Base-by-base conservation (phyloP, 2,329 filamentous ascomycete species). In the Aureobasidium lini region DNA sequence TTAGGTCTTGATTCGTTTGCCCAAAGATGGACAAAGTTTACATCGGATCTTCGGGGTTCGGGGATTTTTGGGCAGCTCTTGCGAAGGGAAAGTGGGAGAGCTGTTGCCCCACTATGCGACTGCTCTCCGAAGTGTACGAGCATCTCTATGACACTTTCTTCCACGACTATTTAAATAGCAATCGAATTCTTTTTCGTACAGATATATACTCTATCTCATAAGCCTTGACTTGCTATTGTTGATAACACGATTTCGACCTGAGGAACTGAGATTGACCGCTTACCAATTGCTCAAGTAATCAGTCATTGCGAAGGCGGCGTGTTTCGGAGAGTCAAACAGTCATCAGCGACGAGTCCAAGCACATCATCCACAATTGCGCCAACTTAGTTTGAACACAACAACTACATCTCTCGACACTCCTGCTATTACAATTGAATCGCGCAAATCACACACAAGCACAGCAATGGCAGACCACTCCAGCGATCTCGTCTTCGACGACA, bases 401-500 rank as follows among this genome's bases (percentile, higher is more conserved):
- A 52, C 36, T 32, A 31, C 36, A 29, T 28, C 48, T 29, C 29
- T 29, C 8, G 8, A 6, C 18, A 1, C 48, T 29, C 36, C 6
- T 52, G 18, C 13, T 9, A 39, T 10, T 8, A 29, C 34, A 16
- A 16, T 29, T 10, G 13, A 29, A 40, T 52, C 28, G 7, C 42
- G 4, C 15, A 15, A 16, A 15, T 6, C n/a, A 53, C n/a, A 36
- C n/a, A 54, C 10, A 43, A 13, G 34, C 4, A 23, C 18, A 54
- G 9, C 46, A 42, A 59, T 59, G 57, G 57, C 57, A 48, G 48
- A 52, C 37, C 15, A 44, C 42, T 57, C 53, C 3, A 16, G 16
- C 18, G 56, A 61, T 18, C 61, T 54, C 57, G 46, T 53, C 32
- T 75, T 75, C 65, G 71, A 73, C 67, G 70, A 71, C 42, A 75